Evolutionary conservation across 2,329 filamentous ascomycete species (phyloP).

Genomic region (Cladobotryum protrusum): DNA sequence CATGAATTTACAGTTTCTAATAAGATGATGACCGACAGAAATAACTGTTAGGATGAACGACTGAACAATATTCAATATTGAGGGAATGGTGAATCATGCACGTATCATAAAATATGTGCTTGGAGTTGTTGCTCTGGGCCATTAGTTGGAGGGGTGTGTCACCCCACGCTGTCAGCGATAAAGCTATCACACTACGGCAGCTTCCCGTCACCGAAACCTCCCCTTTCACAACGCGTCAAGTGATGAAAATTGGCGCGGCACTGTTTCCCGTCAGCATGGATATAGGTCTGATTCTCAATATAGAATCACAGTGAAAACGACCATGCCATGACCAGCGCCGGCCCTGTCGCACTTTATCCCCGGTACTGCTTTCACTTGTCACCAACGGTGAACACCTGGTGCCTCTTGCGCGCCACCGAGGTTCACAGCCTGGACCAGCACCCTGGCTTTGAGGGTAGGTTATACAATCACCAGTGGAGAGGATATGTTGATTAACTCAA

Average conservation of each 20-base stretch:
- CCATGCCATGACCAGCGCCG: slow-evolving; percentile 46
- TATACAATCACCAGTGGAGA: neutral
- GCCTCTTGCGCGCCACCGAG: slow-evolving; percentile 46
- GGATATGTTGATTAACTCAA: neutral
- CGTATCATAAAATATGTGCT: neutral
- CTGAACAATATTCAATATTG: neutral
- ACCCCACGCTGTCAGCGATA: no score
- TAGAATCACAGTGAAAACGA: slow-evolving; percentile 13
- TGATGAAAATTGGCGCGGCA: neutral
- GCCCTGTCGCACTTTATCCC: slow-evolving; percentile 43
- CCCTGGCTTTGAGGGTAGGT: slow-evolving; percentile 48
- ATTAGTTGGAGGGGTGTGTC: neutral
- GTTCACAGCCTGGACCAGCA: slow-evolving; percentile 42
- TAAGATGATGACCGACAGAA: neutral
- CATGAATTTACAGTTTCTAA: neutral
- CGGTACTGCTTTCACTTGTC: slow-evolving; percentile 59
- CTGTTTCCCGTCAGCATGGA: neutral
- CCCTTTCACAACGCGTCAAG: neutral
- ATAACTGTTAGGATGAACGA: no score
- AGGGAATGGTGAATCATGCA: neutral
- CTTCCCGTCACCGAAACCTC: neutral
- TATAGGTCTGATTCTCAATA: slow-evolving; percentile 4
- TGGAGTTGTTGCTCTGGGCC: neutral
- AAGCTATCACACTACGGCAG: neutral
- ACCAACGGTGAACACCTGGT: slow-evolving; percentile 55